Evolutionary conservation across 768 basidiomycete genomes (phyloP).

Genomic region (Tylopilus sp.): DNA sequence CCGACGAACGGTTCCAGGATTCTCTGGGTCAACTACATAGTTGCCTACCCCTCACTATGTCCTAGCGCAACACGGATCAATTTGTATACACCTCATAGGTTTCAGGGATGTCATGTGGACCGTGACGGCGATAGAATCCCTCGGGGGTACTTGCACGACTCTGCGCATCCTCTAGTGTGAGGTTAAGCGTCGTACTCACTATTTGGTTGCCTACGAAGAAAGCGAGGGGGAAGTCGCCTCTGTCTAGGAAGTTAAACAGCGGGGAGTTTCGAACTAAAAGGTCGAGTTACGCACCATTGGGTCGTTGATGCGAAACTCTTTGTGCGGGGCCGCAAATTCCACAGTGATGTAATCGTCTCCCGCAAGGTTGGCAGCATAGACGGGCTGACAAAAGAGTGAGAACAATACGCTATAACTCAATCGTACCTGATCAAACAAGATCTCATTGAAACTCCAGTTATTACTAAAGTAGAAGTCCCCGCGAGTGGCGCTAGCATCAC

Average conservation of each 20-base stretch:
- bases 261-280: neutral
- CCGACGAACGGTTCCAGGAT: conserved; percentile 11
- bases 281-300: no score
- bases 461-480: neutral
- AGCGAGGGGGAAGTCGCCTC: conserved; percentile 18
- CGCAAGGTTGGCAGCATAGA: no score
- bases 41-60: conserved; percentile 14
- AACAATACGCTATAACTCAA: conserved; percentile 9
- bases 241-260: conserved; percentile 10
- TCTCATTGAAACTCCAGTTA: no score
- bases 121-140: conserved; percentile 16
- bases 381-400: neutral
- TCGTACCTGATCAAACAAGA: conserved; percentile 17
- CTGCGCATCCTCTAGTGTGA: conserved; percentile 11
- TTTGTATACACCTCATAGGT: neutral
- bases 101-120: conserved; percentile 1
- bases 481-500: no score
- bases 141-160: conserved; percentile 13
- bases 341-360: neutral
- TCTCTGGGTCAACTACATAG: conserved; percentile 9
- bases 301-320: neutral
- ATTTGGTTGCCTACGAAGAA: conserved; percentile 26
- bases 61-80: conserved; percentile 10
- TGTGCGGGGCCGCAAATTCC: neutral
- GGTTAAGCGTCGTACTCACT: conserved; percentile 7